Conservation (phyloP, 805 yeast species). For the Priceomyces castillae region DNA sequence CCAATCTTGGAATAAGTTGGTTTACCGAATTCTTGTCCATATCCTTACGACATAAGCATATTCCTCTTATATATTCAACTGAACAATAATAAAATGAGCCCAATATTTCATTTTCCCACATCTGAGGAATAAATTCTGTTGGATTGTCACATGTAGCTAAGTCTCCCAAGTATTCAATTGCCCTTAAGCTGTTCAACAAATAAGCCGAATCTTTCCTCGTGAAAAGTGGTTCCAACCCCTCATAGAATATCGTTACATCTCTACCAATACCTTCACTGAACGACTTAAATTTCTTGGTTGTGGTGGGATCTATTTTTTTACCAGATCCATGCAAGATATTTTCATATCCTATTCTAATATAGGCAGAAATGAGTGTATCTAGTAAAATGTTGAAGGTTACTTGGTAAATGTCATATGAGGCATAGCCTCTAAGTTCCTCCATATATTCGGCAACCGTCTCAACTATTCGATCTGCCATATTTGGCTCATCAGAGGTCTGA, state of each 20-base stretch:
- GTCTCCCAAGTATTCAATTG: conserved; percentile 39
- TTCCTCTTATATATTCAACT: conserved; percentile 60
- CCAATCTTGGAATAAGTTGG: conserved; percentile 26
- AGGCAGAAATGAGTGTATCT: conserved; percentile 37
- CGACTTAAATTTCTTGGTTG: conserved; percentile 33
- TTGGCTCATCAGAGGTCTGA: conserved; percentile 29
- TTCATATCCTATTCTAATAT: conserved; percentile 39
- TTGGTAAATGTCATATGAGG: conserved; percentile 41
- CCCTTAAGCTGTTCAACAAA: conserved; percentile 37
- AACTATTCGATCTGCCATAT: conserved; percentile 57
- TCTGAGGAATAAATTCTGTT: conserved; percentile 32
- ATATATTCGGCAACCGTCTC: conserved; percentile 77
- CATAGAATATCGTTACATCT: conserved; percentile 37
- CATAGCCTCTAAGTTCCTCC: conserved; percentile 54
- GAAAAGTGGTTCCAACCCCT: conserved; percentile 34
- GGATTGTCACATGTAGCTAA: conserved; percentile 40
- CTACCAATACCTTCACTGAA: conserved; percentile 38
- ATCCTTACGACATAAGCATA: conserved; percentile 53
- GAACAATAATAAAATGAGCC: conserved; percentile 76
- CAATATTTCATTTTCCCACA: conserved; percentile 59
- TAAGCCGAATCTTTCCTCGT: conserved; percentile 40
- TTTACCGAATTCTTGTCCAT: conserved; percentile 31
- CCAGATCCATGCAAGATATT: conserved; percentile 42
- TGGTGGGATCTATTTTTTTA: conserved; percentile 39
- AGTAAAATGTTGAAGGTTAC: conserved; percentile 37